Percentiles rank a stretch among this genome's conserved stretches.
phyloP scores from a whole-genome alignment of 306 rosid species.

The Castanospermum australe region DNA sequence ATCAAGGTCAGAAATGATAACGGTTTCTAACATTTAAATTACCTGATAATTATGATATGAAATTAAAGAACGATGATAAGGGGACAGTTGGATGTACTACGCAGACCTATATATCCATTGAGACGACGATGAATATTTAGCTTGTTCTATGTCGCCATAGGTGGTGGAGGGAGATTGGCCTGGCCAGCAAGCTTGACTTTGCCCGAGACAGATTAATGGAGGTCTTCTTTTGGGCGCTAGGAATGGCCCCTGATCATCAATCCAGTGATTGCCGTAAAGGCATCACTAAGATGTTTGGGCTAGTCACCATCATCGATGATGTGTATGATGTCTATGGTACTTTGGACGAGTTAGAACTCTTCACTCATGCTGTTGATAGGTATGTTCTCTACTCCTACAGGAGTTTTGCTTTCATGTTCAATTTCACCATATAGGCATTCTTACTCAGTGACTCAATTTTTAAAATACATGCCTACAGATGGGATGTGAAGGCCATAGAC shows the following conservation, averaged over 20 bases:
- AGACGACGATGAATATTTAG: no score
- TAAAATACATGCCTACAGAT: constrained; percentile 21
- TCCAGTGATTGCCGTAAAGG: constrained; percentile 22
- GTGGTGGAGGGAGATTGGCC: constrained; percentile 48
- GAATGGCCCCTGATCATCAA: constrained; percentile 34
- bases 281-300: constrained; percentile 31
- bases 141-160: background rate
- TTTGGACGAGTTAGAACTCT: constrained; percentile 32
- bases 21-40: no score
- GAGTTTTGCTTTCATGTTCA: no score
- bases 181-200: constrained; percentile 37
- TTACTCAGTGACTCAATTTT: no score
- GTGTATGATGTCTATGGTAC: constrained; percentile 43
- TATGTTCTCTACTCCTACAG: background rate
- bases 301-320: constrained; percentile 39
- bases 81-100: no score
- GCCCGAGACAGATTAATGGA: constrained; percentile 41
- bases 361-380: constrained; percentile 44
- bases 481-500: constrained; percentile 34
- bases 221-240: constrained; percentile 30
- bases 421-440: no score
- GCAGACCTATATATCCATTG: no score
- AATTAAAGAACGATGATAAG: no score
- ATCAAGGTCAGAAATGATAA: constrained; percentile 15
- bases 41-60: no score